These are phyloP conservation scores for Opeltia flavorubescens DNA, from an alignment of 495 filamentous ascomycete species.

Conservation along the genomic window DNA sequence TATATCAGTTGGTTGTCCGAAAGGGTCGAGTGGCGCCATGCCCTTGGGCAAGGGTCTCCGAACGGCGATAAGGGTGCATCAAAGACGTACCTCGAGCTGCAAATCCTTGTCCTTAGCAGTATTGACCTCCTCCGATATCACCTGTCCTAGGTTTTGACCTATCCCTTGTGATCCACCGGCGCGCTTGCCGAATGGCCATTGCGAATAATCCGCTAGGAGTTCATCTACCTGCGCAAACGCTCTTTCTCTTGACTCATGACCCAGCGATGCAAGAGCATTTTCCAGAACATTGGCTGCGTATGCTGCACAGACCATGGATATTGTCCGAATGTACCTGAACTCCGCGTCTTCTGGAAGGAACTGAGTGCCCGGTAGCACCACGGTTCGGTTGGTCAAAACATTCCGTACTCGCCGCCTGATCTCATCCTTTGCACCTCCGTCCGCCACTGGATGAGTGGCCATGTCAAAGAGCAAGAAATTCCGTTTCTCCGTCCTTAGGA, in stretches of 20 bases:
- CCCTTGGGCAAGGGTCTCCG: background rate
- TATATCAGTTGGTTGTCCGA: background rate
- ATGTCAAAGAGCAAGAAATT: slow-evolving; percentile 99
- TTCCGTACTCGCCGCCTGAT: slow-evolving; percentile 84
- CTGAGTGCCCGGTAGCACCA: slow-evolving; percentile 66
- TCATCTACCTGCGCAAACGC: slow-evolving; percentile 97
- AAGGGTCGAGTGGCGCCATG: background rate
- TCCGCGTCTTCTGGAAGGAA: slow-evolving; percentile 91
- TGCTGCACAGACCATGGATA: slow-evolving; percentile 93
- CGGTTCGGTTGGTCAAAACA: slow-evolving; percentile 83
- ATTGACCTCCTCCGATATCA: slow-evolving; percentile 75
- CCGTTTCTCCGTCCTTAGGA: slow-evolving; percentile 94
- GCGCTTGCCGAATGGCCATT: slow-evolving; percentile 85
- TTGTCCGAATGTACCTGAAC: slow-evolving; percentile 79
- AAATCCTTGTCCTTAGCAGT: slow-evolving; percentile 79
- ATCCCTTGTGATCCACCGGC: slow-evolving; percentile 61
- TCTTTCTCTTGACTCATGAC: slow-evolving; percentile 83
- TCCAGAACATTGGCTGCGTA: slow-evolving; percentile 97
- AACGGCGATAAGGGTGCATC: background rate
- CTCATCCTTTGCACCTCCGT: slow-evolving; percentile 94
- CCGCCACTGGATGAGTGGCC: slow-evolving; percentile 97
- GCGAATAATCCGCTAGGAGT: slow-evolving; percentile 84
- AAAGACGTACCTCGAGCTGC: slow-evolving; percentile 66
- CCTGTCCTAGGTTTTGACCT: slow-evolving; percentile 86
- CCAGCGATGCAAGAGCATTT: slow-evolving; percentile 85